Evolutionary conservation across 495 filamentous ascomycete species (phyloP).

Genomic region (Penicillium psychrofluorescens): DNA sequence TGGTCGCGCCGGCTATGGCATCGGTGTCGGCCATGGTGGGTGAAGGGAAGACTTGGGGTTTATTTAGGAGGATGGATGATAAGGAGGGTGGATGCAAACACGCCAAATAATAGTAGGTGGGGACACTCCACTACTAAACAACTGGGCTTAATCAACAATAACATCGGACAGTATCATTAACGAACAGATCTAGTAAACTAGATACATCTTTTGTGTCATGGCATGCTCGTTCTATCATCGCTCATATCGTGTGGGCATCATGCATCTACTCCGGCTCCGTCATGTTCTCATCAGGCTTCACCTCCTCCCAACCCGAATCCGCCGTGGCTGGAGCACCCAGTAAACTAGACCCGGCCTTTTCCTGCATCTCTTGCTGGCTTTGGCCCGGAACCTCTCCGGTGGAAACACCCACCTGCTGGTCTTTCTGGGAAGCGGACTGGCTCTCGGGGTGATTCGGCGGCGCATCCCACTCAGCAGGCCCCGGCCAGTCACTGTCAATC

Average conservation of each 20-base stretch:
- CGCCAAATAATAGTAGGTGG: constrained; percentile 11
- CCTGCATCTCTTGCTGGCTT: constrained; percentile 32
- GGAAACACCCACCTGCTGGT: constrained; percentile 29
- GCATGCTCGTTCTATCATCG: constrained; percentile 8
- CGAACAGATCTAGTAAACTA: no score
- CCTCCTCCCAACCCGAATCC: constrained; percentile 5
- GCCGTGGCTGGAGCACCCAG: constrained; percentile 10
- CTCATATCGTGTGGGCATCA: constrained; percentile 4
- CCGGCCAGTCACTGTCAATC: background rate
- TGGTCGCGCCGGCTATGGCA: constrained; percentile 45
- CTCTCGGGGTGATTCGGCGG: background rate
- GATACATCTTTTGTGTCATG: no score
- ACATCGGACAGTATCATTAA: no score
- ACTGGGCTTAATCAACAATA: no score
- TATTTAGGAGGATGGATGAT: constrained; percentile 3
- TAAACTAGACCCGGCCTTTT: constrained; percentile 19
- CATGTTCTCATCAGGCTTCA: constrained; percentile 9
- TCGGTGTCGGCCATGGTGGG: constrained; percentile 31
- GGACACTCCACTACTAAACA: constrained; percentile 3
- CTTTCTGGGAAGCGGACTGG: constrained; percentile 8
- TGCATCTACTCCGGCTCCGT: constrained; percentile 3
- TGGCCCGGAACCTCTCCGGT: constrained; percentile 31
- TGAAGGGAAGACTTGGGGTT: background rate
- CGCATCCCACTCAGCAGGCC: background rate
- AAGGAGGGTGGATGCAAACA: constrained; percentile 14